Percentiles rank a stretch among this genome's conserved stretches.
These are phyloP conservation scores for Ogataea nitratoaversa DNA, from an alignment of 805 yeast genomes.

Conservation along the genomic window DNA sequence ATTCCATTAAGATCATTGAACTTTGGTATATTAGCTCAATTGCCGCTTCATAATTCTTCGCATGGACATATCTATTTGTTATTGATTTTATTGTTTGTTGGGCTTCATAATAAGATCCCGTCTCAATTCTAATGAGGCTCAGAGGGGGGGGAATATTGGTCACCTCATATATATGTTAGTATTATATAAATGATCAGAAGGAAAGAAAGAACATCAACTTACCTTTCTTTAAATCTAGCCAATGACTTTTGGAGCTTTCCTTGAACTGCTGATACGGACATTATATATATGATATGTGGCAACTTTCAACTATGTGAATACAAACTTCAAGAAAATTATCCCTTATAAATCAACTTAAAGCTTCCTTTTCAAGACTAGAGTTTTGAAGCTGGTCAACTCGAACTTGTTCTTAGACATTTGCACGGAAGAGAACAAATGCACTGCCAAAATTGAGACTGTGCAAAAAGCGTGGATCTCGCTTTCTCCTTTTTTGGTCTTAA, in stretches of 20 bases:
- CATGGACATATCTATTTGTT: constrained; percentile 74
- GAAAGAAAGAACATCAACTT: constrained; percentile 8
- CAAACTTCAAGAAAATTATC: too few relatives aligned
- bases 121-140: constrained; percentile 46
- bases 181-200: background rate
- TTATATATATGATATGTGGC: too few relatives aligned
- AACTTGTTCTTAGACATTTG: background rate
- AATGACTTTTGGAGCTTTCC: constrained; percentile 54
- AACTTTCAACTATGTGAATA: too few relatives aligned
- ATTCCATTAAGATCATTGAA: constrained; percentile 60
- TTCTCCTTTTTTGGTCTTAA: background rate
- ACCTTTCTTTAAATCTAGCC: constrained; percentile 54
- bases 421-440: background rate
- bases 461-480: background rate
- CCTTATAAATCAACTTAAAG: too few relatives aligned
- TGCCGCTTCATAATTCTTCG: constrained; percentile 66
- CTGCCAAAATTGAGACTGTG: background rate
- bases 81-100: constrained; percentile 92
- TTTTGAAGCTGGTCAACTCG: background rate
- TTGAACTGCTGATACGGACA: constrained; percentile 18
- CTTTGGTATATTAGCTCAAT: constrained; percentile 70
- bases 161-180: constrained; percentile 1
- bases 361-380: background rate
- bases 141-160: background rate
- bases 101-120: constrained; percentile 86